Evolutionary conservation across 805 yeast genomes (phyloP).

Genomic region (Saturnispora sanitii): DNA sequence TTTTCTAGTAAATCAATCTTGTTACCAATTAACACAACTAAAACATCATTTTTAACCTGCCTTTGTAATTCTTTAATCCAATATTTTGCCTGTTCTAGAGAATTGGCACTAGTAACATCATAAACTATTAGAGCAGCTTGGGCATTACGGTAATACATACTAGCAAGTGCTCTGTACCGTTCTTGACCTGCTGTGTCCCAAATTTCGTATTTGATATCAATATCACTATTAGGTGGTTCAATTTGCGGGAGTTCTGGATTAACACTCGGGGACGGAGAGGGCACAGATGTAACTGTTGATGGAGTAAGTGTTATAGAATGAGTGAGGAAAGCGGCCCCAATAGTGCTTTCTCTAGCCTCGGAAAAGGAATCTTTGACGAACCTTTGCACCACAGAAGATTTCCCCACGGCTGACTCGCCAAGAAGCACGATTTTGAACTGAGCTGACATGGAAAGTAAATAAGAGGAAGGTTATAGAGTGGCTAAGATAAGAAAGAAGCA

Average conservation of each 20-base stretch:
- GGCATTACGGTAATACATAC: conserved; percentile 76
- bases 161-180: conserved; percentile 65
- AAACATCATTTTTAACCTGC: conserved; percentile 63
- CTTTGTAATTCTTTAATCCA: conserved; percentile 76
- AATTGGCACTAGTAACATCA: conserved; percentile 60
- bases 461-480: background rate
- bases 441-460: conserved; percentile 12
- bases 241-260: no score
- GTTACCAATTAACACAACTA: conserved; percentile 80
- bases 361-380: conserved; percentile 68
- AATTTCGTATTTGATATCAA: conserved; percentile 53
- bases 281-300: no score
- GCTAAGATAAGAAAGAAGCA: background rate
- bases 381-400: conserved; percentile 55
- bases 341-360: conserved; percentile 67
- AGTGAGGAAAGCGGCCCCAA: conserved; percentile 77
- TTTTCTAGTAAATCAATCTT: conserved; percentile 50
- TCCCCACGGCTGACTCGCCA: conserved; percentile 60
- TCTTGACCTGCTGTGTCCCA: conserved; percentile 75
- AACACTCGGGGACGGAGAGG: no score
- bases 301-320: conserved; percentile 48
- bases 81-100: conserved; percentile 59
- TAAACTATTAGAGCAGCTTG: conserved; percentile 73
- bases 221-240: background rate
- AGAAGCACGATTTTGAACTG: conserved; percentile 52